These are phyloP conservation scores for Acanthamoeba lenticulata DNA, from an alignment of 208 protist genomes.

Conservation along the genomic window DNA sequence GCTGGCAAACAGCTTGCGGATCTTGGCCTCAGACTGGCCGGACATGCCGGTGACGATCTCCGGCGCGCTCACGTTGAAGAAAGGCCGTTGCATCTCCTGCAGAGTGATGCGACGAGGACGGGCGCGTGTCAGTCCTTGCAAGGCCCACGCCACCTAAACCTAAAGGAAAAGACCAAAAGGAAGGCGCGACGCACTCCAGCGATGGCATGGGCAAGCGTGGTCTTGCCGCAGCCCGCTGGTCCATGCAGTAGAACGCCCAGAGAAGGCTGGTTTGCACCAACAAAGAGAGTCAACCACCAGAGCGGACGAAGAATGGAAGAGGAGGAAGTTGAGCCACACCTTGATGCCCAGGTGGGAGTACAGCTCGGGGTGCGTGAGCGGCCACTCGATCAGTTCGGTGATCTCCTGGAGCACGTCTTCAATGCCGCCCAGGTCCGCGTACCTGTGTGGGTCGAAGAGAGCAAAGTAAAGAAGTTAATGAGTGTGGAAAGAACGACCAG, in stretches of 20 bases:
- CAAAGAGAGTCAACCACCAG: neutral
- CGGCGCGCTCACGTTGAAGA: slow-evolving; percentile 62
- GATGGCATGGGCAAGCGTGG: slow-evolving; percentile 43
- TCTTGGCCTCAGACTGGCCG: slow-evolving; percentile 98
- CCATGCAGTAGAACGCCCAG: slow-evolving; percentile 54
- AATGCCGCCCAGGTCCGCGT: slow-evolving; percentile 55
- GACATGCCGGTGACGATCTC: slow-evolving; percentile 96
- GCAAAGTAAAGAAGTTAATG: neutral
- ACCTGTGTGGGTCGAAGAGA: neutral
- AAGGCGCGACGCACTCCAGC: neutral
- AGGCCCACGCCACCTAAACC: neutral
- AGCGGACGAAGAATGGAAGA: neutral
- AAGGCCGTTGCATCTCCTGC: slow-evolving; percentile 49
- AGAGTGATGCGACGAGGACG: neutral
- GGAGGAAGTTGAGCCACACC: neutral
- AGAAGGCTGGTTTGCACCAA: neutral
- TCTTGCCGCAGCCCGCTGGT: slow-evolving; percentile 62
- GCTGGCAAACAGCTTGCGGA: slow-evolving; percentile 96
- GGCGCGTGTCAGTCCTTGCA: neutral
- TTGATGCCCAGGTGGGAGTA: slow-evolving; percentile 59
- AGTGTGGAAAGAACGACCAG: neutral
- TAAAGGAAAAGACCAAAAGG: neutral
- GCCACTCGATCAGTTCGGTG: slow-evolving; percentile 57
- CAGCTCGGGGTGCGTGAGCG: slow-evolving; percentile 46
- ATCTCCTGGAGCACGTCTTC: slow-evolving; percentile 40